Base-by-base conservation (phyloP, 2,329 filamentous ascomycete genomes). In the Phoma sp. region DNA sequence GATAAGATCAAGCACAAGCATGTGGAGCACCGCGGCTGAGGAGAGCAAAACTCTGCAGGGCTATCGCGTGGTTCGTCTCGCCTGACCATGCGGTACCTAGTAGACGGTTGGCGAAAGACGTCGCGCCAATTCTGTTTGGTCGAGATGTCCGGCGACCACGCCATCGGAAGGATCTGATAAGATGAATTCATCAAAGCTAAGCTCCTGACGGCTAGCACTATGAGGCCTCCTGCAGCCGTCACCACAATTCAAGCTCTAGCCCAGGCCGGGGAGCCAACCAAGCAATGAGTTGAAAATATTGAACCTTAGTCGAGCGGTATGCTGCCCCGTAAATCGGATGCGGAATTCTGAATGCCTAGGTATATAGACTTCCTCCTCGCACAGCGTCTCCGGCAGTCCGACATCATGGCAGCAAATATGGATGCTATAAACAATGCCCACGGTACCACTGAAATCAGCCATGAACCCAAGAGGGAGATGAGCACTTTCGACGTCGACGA, bases 111-210 rank as follows among this genome's bases (percentile, higher is more conserved):
- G 52, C 39, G 29, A 32, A 27, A 27, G 15, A 25, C 35, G 31
- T 40, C 15, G 24, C 12, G 15, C 41, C 41, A 40, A 12, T 46
- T 43, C 37, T 35, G 6, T 50, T 43, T 46, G 40, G 46, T 46
- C 36, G 29, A 2, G 19, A 39, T 21, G 31, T 55, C 37, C 47
- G 47, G 39, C 37, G 17, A 33, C 15, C 43, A 51, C 37, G 32
- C 56, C 50, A 57, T 54, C 27, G 32, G 39, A 44, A 48, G 51
- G 44, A 54, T 61, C 59, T 57, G 59, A 61, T 61, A 59, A 59
- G 59, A 59, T 61, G 33, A 51, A 53, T 56, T 44, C 39, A 51
- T 51, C 32, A 27, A 10, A 7, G 17, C 47, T 56, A 56, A 47
- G 25, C 36, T 38, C 15, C 31, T 51, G 36, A 51, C 32, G 53